phyloP scores from a whole-genome alignment of 805 yeast genomes.

The Saccharomycopsis lassenensis region DNA sequence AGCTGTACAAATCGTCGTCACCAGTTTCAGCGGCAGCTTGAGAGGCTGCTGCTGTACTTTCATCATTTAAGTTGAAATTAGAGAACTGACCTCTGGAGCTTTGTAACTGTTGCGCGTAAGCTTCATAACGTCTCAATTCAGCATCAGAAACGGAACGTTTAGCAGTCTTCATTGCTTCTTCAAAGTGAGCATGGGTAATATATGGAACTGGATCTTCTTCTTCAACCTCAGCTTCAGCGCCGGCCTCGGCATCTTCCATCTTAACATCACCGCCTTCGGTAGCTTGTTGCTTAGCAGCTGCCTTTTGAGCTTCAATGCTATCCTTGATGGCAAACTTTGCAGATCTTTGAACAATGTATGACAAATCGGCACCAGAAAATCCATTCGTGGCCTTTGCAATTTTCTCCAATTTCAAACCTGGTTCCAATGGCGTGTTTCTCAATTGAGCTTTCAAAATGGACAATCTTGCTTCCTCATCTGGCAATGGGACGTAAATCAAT shows the following conservation, averaged over 20 bases:
- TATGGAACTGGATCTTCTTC: slow-evolving; percentile 93
- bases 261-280: slow-evolving; percentile 32
- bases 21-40: slow-evolving; percentile 32
- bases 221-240: slow-evolving; percentile 42
- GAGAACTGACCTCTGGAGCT: slow-evolving; percentile 93
- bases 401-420: slow-evolving; percentile 79
- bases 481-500: slow-evolving; percentile 95
- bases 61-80: slow-evolving; percentile 65
- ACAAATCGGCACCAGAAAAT: slow-evolving; percentile 98
- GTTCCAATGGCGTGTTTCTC: slow-evolving; percentile 97
- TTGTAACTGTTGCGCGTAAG: slow-evolving; percentile 92
- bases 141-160: slow-evolving; percentile 95
- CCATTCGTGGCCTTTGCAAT: slow-evolving; percentile 95
- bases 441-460: slow-evolving; percentile 92
- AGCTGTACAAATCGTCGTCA: slow-evolving; percentile 37
- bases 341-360: slow-evolving; percentile 94
- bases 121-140: slow-evolving; percentile 96
- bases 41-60: slow-evolving; percentile 38
- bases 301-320: slow-evolving; percentile 74
- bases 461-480: slow-evolving; percentile 89
- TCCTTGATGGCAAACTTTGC: slow-evolving; percentile 99
- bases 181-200: slow-evolving; percentile 88
- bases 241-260: slow-evolving; percentile 25
- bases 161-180: slow-evolving; percentile 99
- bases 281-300: slow-evolving; percentile 33